Evolutionary conservation across 805 yeast species (phyloP).

Genomic region (Sungouiella blattae): DNA sequence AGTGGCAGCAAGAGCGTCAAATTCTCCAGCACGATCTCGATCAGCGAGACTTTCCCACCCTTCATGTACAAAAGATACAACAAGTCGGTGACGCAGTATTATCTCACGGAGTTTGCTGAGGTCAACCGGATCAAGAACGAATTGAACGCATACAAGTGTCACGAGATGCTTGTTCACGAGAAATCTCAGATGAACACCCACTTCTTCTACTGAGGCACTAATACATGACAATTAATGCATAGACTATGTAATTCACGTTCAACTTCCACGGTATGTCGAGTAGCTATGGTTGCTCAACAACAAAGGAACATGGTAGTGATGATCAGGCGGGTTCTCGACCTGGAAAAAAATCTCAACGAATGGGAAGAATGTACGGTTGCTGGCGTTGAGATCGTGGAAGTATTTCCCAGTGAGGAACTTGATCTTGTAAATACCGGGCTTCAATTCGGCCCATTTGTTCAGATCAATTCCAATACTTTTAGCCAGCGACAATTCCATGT

Average conservation of each 20-base stretch:
- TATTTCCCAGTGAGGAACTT: constrained; percentile 74
- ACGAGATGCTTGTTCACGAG: constrained; percentile 68
- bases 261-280: constrained; percentile 87
- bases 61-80: constrained; percentile 53
- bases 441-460: constrained; percentile 44
- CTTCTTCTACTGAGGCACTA: constrained; percentile 43
- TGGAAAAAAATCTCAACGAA: constrained; percentile 77
- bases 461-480: constrained; percentile 26
- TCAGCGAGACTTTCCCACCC: constrained; percentile 53
- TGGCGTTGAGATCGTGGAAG: constrained; percentile 33
- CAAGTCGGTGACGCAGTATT: constrained; percentile 48
- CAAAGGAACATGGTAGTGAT: constrained; percentile 88
- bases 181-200: constrained; percentile 61
- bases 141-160: constrained; percentile 58
- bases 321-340: constrained; percentile 62
- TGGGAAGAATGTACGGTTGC: constrained; percentile 70
- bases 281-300: constrained; percentile 82
- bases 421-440: constrained; percentile 69
- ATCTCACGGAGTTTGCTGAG: constrained; percentile 46
- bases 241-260: constrained; percentile 2
- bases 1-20: constrained; percentile 20
- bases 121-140: constrained; percentile 60
- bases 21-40: constrained; percentile 46
- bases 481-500: constrained; percentile 10
- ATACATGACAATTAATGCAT: not conserved